phyloP scores from a whole-genome alignment of 768 basidiomycete species.

The Naganishia randhawae region DNA sequence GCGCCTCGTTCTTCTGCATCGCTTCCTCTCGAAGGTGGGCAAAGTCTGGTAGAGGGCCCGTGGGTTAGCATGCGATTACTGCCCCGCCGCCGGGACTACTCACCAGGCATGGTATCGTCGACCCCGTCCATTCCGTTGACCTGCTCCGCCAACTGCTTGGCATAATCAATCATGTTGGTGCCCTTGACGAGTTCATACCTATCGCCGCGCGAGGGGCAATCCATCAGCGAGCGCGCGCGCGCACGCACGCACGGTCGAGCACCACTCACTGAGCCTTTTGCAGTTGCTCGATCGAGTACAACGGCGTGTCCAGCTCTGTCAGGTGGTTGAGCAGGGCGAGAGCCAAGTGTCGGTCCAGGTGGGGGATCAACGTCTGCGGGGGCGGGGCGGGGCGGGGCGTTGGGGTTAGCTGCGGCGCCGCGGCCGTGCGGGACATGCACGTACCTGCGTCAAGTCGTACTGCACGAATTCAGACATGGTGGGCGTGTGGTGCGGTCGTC shows the following conservation, averaged over 20 bases:
- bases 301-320: conserved; percentile 58
- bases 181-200: conserved; percentile 89
- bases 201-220: neutral
- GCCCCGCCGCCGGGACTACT: too few species aligned
- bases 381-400: too few species aligned
- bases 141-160: conserved; percentile 72
- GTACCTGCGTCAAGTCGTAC: conserved; percentile 70
- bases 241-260: neutral
- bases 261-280: conserved; percentile 65
- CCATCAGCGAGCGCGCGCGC: neutral
- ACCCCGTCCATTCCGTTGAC: conserved; percentile 60
- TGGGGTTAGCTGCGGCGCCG: neutral
- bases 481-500: neutral
- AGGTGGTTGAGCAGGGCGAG: conserved; percentile 90
- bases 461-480: conserved; percentile 55
- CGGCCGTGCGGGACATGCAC: too few species aligned
- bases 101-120: conserved; percentile 66
- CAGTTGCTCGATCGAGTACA: conserved; percentile 76
- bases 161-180: conserved; percentile 98
- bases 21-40: conserved; percentile 74
- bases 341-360: conserved; percentile 89
- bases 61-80: too few species aligned
- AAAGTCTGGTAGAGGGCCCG: too few species aligned
- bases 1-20: conserved; percentile 73
- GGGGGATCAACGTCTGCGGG: conserved; percentile 73